These are phyloP conservation scores for Kwoniella sp. DNA, from an alignment of 768 basidiomycete species.

Conservation along the genomic window DNA sequence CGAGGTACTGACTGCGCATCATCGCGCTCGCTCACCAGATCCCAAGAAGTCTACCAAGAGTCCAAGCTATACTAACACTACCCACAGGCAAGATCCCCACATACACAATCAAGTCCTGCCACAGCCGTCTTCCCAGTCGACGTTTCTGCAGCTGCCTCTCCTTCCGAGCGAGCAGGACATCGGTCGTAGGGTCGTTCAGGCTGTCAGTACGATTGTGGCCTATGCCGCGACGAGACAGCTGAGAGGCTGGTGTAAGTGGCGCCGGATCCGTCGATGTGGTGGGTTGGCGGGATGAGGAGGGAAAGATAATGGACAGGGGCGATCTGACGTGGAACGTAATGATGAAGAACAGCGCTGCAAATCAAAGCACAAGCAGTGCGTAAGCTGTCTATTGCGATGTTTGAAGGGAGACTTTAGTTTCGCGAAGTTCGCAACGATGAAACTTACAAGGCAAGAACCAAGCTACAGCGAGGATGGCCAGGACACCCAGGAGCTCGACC, in stretches of 20 bases:
- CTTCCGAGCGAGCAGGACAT: conserved; percentile 74
- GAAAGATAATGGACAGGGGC: conserved; percentile 80
- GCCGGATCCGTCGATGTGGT: conserved; percentile 25
- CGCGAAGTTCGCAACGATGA: no score
- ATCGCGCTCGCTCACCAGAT: conserved; percentile 60
- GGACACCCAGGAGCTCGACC: conserved; percentile 45
- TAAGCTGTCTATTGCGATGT: no score
- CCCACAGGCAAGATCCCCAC: conserved; percentile 68
- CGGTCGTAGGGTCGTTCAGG: conserved; percentile 58
- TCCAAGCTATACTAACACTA: conserved; percentile 65
- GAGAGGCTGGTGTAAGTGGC: not conserved
- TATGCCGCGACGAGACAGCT: conserved; percentile 6
- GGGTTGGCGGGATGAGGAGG: conserved; percentile 57
- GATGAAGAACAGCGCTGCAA: conserved; percentile 72
- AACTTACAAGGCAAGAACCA: conserved; percentile 54
- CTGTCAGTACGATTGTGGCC: conserved; percentile 35
- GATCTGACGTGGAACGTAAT: conserved; percentile 79
- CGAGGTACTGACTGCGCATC: not conserved
- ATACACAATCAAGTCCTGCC: conserved; percentile 86
- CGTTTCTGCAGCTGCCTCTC: conserved; percentile 78
- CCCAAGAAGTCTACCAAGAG: conserved; percentile 61
- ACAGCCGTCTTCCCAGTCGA: conserved; percentile 69
- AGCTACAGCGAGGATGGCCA: conserved; percentile 43
- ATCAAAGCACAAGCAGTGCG: not conserved
- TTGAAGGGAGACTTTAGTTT: no score